Percentiles rank a stretch among this genome's conserved stretches.
phyloP scores from a whole-genome alignment of 805 yeast genomes.

The Ogataea paradorogensis region DNA sequence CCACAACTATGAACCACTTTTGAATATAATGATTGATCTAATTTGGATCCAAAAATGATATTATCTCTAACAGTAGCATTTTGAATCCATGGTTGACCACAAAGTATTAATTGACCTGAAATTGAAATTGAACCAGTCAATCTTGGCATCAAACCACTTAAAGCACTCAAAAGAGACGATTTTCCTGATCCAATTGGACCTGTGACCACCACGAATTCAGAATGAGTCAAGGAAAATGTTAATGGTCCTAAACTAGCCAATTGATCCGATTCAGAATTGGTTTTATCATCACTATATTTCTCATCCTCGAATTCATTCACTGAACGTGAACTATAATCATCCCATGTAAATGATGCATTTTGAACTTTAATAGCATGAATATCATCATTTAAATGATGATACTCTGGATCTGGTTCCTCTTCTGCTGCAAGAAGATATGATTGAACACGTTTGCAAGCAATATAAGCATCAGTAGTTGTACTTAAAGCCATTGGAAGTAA shows the following conservation, averaged over 20 bases:
- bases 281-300: background rate
- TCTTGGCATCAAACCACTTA: slow-evolving; percentile 66
- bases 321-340: slow-evolving; percentile 19
- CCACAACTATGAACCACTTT: slow-evolving; percentile 63
- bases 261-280: background rate
- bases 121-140: slow-evolving; percentile 48
- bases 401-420: slow-evolving; percentile 31
- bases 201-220: slow-evolving; percentile 69
- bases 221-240: background rate
- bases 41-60: slow-evolving; percentile 59
- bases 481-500: slow-evolving; percentile 71
- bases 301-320: background rate
- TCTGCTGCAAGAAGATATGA: slow-evolving; percentile 44
- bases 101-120: slow-evolving; percentile 49
- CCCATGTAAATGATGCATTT: slow-evolving; percentile 68
- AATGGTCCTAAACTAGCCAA: slow-evolving; percentile 4
- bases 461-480: slow-evolving; percentile 62
- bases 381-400: slow-evolving; percentile 18
- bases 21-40: slow-evolving; percentile 47
- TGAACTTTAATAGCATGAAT: slow-evolving; percentile 45
- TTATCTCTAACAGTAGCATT: slow-evolving; percentile 76
- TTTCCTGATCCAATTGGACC: slow-evolving; percentile 72
- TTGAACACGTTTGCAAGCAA: slow-evolving; percentile 58
- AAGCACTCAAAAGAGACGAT: slow-evolving; percentile 64
- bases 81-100: slow-evolving; percentile 74